Conservation (phyloP, 345 rosid genomes). For the Conringia planisiliqua region DNA sequence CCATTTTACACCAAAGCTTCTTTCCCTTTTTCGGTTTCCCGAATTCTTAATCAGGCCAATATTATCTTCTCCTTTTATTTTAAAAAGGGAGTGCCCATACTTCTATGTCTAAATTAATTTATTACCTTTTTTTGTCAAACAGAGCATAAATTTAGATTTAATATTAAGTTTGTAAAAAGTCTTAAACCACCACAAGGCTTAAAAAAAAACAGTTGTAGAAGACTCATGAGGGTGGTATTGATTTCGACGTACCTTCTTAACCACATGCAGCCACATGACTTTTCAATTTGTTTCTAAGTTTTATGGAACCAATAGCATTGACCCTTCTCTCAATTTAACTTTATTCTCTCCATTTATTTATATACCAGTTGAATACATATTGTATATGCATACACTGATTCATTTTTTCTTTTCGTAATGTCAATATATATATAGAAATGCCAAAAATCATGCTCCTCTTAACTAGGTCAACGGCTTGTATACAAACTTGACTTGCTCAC, state of each 20-base stretch:
- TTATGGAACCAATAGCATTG: slow-evolving; percentile 26
- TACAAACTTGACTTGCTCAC: background rate
- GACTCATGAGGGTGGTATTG: slow-evolving; percentile 33
- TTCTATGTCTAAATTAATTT: background rate
- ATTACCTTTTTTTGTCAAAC: background rate
- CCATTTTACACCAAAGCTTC: slow-evolving; percentile 3
- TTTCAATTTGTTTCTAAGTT: slow-evolving; percentile 4
- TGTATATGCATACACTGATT: slow-evolving; percentile 9
- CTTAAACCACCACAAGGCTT: slow-evolving; percentile 5
- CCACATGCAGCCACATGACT: slow-evolving; percentile 48
- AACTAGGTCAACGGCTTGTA: slow-evolving; percentile 16
- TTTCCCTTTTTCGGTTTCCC: background rate
- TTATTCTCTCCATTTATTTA: background rate
- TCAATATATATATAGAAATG: background rate
- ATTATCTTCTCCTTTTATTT: background rate
- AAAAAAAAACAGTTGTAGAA: background rate
- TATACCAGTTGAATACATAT: slow-evolving; percentile 9
- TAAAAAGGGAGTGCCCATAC: background rate
- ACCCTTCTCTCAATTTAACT: background rate
- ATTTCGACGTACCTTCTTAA: slow-evolving; percentile 40
- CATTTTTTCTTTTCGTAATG: background rate
- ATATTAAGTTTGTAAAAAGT: slow-evolving; percentile 3
- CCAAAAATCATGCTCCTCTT: background rate
- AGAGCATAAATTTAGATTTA: background rate
- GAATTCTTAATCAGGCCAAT: background rate